Conservation (phyloP, 208 protist genomes). For the Wallacemonas sp. region DNA sequence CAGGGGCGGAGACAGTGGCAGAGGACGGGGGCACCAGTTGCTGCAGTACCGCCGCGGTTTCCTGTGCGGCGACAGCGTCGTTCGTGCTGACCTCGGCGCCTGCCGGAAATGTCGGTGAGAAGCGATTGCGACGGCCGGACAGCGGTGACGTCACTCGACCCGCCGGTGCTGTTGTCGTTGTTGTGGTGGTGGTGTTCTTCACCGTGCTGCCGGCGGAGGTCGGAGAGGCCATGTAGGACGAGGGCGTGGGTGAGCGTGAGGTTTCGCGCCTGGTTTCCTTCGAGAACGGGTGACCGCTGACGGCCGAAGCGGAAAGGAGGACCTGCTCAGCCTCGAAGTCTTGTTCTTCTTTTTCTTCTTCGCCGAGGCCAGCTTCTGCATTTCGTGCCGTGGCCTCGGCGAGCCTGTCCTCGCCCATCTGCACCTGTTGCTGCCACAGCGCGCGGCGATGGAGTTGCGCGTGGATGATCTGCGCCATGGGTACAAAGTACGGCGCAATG, state of each 20-base stretch:
- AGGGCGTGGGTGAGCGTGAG: background rate
- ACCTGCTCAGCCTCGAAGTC: constrained; percentile 16
- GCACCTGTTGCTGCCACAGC: constrained; percentile 17
- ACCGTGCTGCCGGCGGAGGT: background rate
- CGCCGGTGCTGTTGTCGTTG: background rate
- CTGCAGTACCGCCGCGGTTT: background rate
- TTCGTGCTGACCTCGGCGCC: background rate
- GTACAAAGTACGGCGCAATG: constrained; percentile 55
- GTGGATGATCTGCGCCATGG: constrained; percentile 71
- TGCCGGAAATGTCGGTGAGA: background rate
- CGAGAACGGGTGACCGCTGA: background rate
- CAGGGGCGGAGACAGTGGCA: background rate
- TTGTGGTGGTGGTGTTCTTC: background rate
- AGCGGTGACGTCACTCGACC: background rate
- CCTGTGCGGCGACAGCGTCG: background rate
- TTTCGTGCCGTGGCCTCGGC: background rate
- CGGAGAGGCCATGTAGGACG: constrained; percentile 1
- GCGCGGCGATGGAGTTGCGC: constrained; percentile 73
- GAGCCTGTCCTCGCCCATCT: background rate
- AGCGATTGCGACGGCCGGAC: background rate
- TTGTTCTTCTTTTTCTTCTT: constrained; percentile 18
- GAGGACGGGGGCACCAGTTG: background rate
- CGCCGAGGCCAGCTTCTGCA: background rate
- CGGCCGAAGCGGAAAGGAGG: background rate
- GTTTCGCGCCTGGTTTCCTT: constrained; percentile 7